Evolutionary conservation across 2,329 filamentous ascomycete genomes (phyloP).

Genomic region (Thielaviopsis ethacetica): DNA sequence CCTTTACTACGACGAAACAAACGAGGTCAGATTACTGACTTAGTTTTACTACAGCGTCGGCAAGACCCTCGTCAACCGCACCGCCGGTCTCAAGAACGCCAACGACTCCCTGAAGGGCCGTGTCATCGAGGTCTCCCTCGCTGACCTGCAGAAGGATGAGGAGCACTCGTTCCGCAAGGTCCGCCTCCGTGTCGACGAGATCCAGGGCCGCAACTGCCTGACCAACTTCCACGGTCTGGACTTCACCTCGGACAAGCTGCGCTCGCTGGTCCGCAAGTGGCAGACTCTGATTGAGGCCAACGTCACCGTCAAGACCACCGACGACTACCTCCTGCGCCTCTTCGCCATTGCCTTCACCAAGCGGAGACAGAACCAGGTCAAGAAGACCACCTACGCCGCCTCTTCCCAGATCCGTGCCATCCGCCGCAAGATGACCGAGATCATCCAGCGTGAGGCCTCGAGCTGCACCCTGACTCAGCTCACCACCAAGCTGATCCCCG

Average conservation of each 20-base stretch:
- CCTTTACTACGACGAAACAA: background rate
- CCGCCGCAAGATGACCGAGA: slow-evolving; percentile 99
- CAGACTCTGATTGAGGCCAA: slow-evolving; percentile 99
- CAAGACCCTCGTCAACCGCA: slow-evolving; percentile 99
- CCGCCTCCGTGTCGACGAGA: slow-evolving; percentile 95
- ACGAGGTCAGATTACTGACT: slow-evolving; percentile 10
- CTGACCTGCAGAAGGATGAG: slow-evolving; percentile 99
- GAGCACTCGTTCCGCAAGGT: slow-evolving; percentile 99
- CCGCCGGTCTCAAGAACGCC: slow-evolving; percentile 99
- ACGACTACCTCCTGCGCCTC: slow-evolving; percentile 97
- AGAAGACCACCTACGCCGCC: slow-evolving; percentile 98
- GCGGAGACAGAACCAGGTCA: slow-evolving; percentile 97
- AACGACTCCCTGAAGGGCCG: slow-evolving; percentile 98
- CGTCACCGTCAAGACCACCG: slow-evolving; percentile 98
- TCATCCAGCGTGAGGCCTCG: slow-evolving; percentile 90
- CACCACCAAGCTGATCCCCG: slow-evolving; percentile 95
- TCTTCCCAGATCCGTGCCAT: slow-evolving; percentile 96
- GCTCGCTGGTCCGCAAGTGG: slow-evolving; percentile 98
- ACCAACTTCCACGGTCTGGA: slow-evolving; percentile 99
- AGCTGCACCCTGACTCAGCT: slow-evolving; percentile 92
- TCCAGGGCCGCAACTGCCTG: slow-evolving; percentile 99
- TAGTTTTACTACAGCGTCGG: slow-evolving; percentile 55
- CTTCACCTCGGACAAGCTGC: slow-evolving; percentile 99
- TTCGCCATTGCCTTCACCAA: slow-evolving; percentile 99
- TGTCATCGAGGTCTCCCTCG: slow-evolving; percentile 96